Conservation (phyloP, 345 rosid genomes). For the Carallia pectinifolia region DNA sequence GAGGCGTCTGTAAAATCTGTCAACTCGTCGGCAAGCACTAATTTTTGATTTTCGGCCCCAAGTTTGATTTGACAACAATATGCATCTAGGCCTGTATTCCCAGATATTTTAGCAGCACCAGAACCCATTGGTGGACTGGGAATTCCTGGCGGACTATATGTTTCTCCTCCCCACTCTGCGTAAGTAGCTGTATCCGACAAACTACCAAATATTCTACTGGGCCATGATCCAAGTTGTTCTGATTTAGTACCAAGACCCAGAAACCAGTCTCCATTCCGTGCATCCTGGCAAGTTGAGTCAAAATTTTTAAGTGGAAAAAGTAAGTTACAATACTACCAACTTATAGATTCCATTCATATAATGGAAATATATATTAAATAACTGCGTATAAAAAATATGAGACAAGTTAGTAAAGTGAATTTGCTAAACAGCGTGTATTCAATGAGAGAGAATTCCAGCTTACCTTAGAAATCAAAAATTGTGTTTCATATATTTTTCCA, state of each 20-base stretch:
- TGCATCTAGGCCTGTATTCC: background rate
- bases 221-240: constrained; percentile 15
- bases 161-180: constrained; percentile 29
- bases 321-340: too few species aligned
- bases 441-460: too few species aligned
- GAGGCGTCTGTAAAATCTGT: too few species aligned
- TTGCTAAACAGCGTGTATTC: too few species aligned
- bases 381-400: too few species aligned
- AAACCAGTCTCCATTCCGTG: constrained; percentile 9
- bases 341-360: too few species aligned
- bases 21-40: too few species aligned
- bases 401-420: too few species aligned
- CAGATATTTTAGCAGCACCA: background rate
- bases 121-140: constrained; percentile 22
- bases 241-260: background rate
- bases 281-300: constrained; percentile 7
- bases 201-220: constrained; percentile 3
- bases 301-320: too few species aligned
- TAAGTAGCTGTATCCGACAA: constrained; percentile 4
- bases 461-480: too few species aligned
- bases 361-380: too few species aligned
- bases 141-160: constrained; percentile 3
- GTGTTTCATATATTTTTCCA: too few species aligned
- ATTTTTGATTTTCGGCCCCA: background rate
- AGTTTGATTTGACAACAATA: background rate